Evolutionary conservation across 2,329 filamentous ascomycete species (phyloP).

Genomic region (Rhytidhysteron rufulum): DNA sequence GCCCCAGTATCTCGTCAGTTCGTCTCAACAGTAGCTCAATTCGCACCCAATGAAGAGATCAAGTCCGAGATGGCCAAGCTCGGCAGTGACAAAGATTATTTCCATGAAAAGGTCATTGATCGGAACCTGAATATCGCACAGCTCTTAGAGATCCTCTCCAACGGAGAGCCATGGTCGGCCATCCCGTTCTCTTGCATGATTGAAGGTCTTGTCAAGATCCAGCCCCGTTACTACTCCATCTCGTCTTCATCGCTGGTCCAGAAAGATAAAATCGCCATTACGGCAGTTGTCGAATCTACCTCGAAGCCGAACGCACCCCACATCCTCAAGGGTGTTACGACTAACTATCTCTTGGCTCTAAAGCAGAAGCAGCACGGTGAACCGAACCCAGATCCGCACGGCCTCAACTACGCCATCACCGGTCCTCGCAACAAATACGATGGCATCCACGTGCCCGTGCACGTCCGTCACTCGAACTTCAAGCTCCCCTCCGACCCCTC

Average conservation of each 20-base stretch:
- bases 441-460: slow-evolving; percentile 89
- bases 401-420: slow-evolving; percentile 78
- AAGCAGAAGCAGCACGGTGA: slow-evolving; percentile 97
- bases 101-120: slow-evolving; percentile 77
- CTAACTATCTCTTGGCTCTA: slow-evolving; percentile 90
- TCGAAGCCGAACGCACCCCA: slow-evolving; percentile 70
- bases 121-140: slow-evolving; percentile 88
- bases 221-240: slow-evolving; percentile 98
- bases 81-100: slow-evolving; percentile 91
- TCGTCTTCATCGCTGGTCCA: slow-evolving; percentile 94
- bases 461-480: slow-evolving; percentile 98
- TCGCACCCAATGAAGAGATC: slow-evolving; percentile 77
- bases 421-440: slow-evolving; percentile 97
- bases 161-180: slow-evolving; percentile 72
- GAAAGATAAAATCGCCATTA: slow-evolving; percentile 91
- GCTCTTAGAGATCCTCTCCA: slow-evolving; percentile 68
- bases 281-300: slow-evolving; percentile 86
- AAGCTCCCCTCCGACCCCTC: slow-evolving; percentile 93
- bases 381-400: slow-evolving; percentile 73
- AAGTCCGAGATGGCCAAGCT: slow-evolving; percentile 88
- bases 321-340: slow-evolving; percentile 89
- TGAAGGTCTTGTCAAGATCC: slow-evolving; percentile 89
- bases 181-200: slow-evolving; percentile 94
- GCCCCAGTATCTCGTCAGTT: slow-evolving; percentile 96
- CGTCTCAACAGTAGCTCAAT: slow-evolving; percentile 78